A percentile compares a stretch with the other conserved stretches of the same genome.
These are phyloP conservation scores for Oldenlandia corymbosa DNA, from an alignment of 257 asterid species.

Conservation along the genomic window DNA sequence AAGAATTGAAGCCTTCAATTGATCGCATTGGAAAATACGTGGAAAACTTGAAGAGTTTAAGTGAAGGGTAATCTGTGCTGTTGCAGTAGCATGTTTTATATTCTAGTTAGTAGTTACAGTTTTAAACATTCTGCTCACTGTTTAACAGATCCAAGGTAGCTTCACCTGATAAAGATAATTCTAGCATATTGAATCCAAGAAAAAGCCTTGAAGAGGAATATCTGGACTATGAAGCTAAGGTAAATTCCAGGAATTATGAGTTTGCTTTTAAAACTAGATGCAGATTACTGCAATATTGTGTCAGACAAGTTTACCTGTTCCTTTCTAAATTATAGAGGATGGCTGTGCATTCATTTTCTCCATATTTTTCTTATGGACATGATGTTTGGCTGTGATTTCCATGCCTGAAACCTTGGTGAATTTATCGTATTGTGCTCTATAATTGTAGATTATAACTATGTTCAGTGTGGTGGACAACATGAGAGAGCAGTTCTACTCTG, in stretches of 20 bases:
- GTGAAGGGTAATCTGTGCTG: slow-evolving; percentile 47
- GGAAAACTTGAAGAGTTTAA: slow-evolving; percentile 69
- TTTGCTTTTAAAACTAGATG: not conserved
- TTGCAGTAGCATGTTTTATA: slow-evolving; percentile 12
- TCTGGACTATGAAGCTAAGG: slow-evolving; percentile 84
- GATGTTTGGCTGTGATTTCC: not conserved
- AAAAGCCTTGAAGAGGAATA: slow-evolving; percentile 92
- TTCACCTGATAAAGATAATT: slow-evolving; percentile 42
- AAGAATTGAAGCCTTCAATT: slow-evolving; percentile 65
- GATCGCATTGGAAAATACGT: slow-evolving; percentile 78
- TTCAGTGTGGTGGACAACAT: slow-evolving; percentile 90
- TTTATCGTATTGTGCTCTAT: not conserved
- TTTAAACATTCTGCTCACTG: slow-evolving; percentile 11
- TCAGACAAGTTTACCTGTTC: not conserved
- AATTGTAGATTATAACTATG: slow-evolving; percentile 64
- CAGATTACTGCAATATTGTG: not conserved
- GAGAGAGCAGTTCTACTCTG: slow-evolving; percentile 74
- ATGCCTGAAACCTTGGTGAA: not conserved
- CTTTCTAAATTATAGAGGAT: not conserved
- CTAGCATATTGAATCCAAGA: slow-evolving; percentile 52
- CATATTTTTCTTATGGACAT: too few relatives aligned
- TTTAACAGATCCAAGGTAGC: slow-evolving; percentile 40
- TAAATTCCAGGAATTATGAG: slow-evolving; percentile 16
- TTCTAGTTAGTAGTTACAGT: slow-evolving; percentile 2
- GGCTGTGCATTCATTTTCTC: not conserved